phyloP scores from a whole-genome alignment of 768 basidiomycete species.

The Astraeus odoratus region DNA sequence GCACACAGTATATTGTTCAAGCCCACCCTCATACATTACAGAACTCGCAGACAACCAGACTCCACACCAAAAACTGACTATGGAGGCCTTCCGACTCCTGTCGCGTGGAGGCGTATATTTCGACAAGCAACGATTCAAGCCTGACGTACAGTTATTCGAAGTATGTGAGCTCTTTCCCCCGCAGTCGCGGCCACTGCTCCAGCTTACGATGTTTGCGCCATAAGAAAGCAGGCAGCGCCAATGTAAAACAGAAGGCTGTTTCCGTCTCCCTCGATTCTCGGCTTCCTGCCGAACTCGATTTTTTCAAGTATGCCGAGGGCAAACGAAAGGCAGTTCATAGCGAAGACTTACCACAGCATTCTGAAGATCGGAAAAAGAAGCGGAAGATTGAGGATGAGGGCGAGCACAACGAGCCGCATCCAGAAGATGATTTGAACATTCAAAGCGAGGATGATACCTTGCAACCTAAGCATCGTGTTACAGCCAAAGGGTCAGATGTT shows the following conservation, averaged over 20 bases:
- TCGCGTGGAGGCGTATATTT: conserved; percentile 82
- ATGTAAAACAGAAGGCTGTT: conserved; percentile 18
- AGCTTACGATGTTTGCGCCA: no score
- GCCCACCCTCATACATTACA: no score
- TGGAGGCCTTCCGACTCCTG: conserved; percentile 88
- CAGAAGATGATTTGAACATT: conserved; percentile 16
- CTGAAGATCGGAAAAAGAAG: conserved; percentile 19
- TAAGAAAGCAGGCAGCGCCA: conserved; percentile 22
- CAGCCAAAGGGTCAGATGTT: conserved; percentile 64
- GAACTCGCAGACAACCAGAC: no score
- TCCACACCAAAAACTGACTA: conserved; percentile 18
- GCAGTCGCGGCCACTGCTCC: no score
- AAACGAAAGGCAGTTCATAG: conserved; percentile 43
- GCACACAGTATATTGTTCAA: no score
- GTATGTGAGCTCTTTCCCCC: conserved; percentile 33
- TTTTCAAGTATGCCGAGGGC: conserved; percentile 77
- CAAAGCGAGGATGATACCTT: conserved; percentile 16
- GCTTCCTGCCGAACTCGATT: conserved; percentile 77
- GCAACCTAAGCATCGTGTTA: conserved; percentile 55
- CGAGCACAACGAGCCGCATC: no score
- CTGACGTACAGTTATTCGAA: conserved; percentile 65
- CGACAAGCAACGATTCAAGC: conserved; percentile 66
- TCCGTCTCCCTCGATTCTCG: conserved; percentile 32
- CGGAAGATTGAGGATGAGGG: conserved; percentile 22
- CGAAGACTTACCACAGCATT: conserved; percentile 7